phyloP scores from a whole-genome alignment of 2,329 filamentous ascomycete species.

The Alternaria viburni region DNA sequence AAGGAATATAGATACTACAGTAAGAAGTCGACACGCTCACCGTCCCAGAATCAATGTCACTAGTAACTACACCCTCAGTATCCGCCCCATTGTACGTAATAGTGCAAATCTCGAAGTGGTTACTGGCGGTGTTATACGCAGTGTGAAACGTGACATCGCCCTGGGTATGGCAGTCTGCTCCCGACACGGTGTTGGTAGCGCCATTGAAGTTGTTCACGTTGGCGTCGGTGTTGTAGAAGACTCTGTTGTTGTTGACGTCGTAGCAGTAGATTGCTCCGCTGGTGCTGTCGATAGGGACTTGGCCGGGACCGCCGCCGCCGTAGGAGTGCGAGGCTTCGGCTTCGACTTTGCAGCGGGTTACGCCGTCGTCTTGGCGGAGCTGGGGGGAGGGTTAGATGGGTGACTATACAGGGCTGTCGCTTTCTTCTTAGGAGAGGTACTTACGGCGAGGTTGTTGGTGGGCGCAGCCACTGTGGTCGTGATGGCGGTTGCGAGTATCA shows the following conservation, averaged over 20 bases:
- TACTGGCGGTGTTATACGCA: not conserved
- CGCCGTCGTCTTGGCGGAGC: not conserved
- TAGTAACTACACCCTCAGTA: not conserved
- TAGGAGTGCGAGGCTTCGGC: not conserved
- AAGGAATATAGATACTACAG: not conserved
- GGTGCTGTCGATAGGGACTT: fast-evolving
- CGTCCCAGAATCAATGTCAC: not conserved
- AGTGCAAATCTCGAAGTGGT: not conserved
- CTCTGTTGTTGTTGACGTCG: not conserved
- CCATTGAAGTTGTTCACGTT: not conserved
- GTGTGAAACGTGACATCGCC: not conserved
- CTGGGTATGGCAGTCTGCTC: not conserved
- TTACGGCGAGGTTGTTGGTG: not conserved
- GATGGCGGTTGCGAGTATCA: not conserved
- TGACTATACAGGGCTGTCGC: too few species aligned
- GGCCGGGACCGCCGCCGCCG: not conserved
- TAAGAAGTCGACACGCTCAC: not conserved
- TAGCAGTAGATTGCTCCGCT: not conserved
- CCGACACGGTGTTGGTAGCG: not conserved
- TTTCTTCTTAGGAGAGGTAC: too few species aligned
- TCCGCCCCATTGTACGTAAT: not conserved
- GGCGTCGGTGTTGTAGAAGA: fast-evolving
- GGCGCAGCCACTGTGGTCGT: not conserved
- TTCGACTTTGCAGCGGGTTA: not conserved
- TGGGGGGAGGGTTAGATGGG: too few species aligned